Percentiles rank a stretch among this genome's conserved stretches.
These are phyloP conservation scores for Fomitopsis pulvina DNA, from an alignment of 768 basidiomycete species.

Conservation along the genomic window DNA sequence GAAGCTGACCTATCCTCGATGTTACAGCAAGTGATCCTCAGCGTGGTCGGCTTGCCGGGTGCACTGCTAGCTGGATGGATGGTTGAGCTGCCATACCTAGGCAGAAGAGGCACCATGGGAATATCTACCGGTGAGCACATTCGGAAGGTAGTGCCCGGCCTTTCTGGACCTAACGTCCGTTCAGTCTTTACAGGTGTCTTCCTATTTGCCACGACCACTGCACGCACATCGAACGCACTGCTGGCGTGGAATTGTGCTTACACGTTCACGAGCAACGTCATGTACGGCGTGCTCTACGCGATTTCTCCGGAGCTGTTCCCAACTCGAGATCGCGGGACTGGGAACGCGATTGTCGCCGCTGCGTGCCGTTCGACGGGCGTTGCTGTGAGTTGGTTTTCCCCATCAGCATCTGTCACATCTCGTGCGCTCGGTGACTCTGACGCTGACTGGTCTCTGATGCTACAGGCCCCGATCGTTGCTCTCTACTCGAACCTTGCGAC, in stretches of 20 bases:
- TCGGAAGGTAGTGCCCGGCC: no score
- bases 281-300: slow-evolving; percentile 42
- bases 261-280: slow-evolving; percentile 49
- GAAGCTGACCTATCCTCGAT: not conserved
- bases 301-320: slow-evolving; percentile 49
- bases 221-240: slow-evolving; percentile 42
- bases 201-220: slow-evolving; percentile 50
- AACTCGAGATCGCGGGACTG: slow-evolving; percentile 47
- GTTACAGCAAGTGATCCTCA: slow-evolving; percentile 47
- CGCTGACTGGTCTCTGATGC: not conserved
- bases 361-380: slow-evolving; percentile 54
- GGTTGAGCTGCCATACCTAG: slow-evolving; percentile 44
- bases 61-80: slow-evolving; percentile 48
- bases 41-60: slow-evolving; percentile 51
- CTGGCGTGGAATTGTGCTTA: slow-evolving; percentile 57
- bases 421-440: not conserved
- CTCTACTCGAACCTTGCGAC: slow-evolving; percentile 40
- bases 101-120: slow-evolving; percentile 47
- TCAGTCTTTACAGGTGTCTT: slow-evolving; percentile 48
- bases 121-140: slow-evolving; percentile 42
- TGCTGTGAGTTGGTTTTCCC: slow-evolving; percentile 32
- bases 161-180: no score
- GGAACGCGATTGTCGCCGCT: slow-evolving; percentile 44
- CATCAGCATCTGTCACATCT: not conserved
- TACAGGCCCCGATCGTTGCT: slow-evolving; percentile 41